Evolutionary conservation across 768 basidiomycete genomes (phyloP).

Genomic region (Auricularia sp.): DNA sequence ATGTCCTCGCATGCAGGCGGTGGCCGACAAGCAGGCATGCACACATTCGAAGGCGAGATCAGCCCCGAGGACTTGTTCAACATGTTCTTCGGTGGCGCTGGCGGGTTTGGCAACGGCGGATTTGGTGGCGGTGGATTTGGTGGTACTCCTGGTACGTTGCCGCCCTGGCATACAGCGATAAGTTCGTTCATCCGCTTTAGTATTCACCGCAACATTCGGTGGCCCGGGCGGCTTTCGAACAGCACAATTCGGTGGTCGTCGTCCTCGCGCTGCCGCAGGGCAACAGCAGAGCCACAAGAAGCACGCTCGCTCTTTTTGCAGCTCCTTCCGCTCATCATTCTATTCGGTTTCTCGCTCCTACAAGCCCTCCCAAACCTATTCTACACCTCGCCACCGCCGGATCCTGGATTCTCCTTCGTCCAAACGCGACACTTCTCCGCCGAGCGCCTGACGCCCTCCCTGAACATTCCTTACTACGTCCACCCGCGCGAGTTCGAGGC

Average conservation of each 20-base stretch:
- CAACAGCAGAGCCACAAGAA: conserved; percentile 25
- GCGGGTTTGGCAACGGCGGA: conserved; percentile 30
- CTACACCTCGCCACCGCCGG: conserved; percentile 52
- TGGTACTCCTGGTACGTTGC: conserved; percentile 5
- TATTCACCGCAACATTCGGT: conserved; percentile 74
- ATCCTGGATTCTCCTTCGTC: conserved; percentile 71
- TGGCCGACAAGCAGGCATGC: conserved; percentile 12
- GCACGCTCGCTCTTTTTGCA: conserved; percentile 63
- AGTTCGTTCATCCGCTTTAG: conserved; percentile 22
- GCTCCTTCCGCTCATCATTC: conserved; percentile 72
- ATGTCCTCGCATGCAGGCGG: conserved; percentile 37
- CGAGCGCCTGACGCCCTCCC: conserved; percentile 58
- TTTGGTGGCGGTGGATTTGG: conserved; percentile 36
- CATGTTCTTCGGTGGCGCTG: conserved; percentile 89
- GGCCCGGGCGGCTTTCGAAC: conserved; percentile 57
- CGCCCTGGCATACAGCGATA: not conserved
- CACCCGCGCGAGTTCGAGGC: conserved; percentile 62
- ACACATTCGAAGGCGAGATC: conserved; percentile 68
- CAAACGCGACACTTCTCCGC: conserved; percentile 50
- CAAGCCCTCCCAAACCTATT: conserved; percentile 74
- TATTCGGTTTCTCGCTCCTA: conserved; percentile 77
- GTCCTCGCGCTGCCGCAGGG: conserved; percentile 23
- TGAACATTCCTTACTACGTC: conserved; percentile 78
- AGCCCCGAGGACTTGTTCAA: conserved; percentile 96
- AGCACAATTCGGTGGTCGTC: conserved; percentile 40